A percentile compares a stretch with the other conserved stretches of the same genome.
These are phyloP conservation scores for Verticillium nubilum DNA, from an alignment of 2,329 filamentous ascomycete genomes.

Conservation along the genomic window DNA sequence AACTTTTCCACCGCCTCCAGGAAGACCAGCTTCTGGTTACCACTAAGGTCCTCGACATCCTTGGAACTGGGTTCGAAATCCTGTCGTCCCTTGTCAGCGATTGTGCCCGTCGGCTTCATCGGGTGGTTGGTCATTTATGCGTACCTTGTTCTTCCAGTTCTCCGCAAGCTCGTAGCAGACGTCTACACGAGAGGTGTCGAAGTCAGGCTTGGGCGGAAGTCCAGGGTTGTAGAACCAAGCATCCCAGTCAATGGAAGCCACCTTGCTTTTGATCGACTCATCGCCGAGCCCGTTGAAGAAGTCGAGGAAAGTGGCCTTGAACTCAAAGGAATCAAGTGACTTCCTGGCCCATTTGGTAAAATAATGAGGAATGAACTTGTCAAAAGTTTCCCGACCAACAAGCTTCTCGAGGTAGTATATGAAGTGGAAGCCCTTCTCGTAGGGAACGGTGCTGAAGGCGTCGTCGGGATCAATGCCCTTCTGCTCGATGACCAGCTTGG, in stretches of 20 bases:
- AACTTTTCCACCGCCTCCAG: constrained; percentile 73
- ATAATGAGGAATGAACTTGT: constrained; percentile 94
- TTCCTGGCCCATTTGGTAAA: constrained; percentile 80
- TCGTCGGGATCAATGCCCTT: constrained; percentile 93
- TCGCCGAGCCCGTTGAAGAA: constrained; percentile 72
- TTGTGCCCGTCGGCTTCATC: background rate
- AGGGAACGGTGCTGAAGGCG: constrained; percentile 86
- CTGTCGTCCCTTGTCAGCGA: constrained; percentile 21
- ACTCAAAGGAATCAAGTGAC: constrained; percentile 89
- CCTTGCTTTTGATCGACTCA: constrained; percentile 54
- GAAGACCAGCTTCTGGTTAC: constrained; percentile 89
- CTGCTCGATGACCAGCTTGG: constrained; percentile 81
- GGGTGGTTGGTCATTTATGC: too few species aligned
- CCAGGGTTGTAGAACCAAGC: constrained; percentile 84
- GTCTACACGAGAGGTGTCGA: constrained; percentile 83
- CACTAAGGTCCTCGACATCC: constrained; percentile 71
- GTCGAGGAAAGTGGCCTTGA: constrained; percentile 79
- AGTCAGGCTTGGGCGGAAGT: constrained; percentile 82
- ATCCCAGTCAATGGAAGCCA: constrained; percentile 81
- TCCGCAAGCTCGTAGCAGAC: constrained; percentile 76
- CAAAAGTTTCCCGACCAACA: constrained; percentile 79
- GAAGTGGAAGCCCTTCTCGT: constrained; percentile 96
- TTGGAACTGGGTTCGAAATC: constrained; percentile 57
- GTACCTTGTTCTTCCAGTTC: constrained; percentile 66
- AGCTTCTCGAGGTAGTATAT: constrained; percentile 85